A percentile compares a stretch with the other conserved stretches of the same genome.
Evolutionary conservation across 163 green algal genomes (phyloP).

Genomic region (Picocystis sp.): DNA sequence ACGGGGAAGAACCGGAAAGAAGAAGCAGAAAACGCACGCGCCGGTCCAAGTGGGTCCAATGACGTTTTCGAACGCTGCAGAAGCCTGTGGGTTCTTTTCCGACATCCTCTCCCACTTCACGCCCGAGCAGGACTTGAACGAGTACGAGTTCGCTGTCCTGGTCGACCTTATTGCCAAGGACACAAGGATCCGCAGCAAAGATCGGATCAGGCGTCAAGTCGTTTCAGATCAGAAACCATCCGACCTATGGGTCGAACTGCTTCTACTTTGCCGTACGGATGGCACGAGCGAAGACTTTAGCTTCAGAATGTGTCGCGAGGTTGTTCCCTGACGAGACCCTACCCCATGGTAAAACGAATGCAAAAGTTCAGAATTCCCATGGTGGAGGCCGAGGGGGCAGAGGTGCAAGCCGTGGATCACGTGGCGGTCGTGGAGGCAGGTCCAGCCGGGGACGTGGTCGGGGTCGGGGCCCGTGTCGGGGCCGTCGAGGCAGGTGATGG

Average conservation of each 20-base stretch:
- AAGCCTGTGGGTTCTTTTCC: conserved; percentile 16
- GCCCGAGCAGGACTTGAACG: conserved; percentile 20
- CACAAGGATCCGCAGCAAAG: conserved; percentile 26
- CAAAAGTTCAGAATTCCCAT: too few species aligned
- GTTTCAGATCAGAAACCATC: conserved; percentile 22
- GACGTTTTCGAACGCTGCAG: conserved; percentile 14
- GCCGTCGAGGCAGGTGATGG: too few species aligned
- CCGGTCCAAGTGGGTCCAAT: conserved; percentile 25
- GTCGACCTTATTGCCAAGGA: conserved; percentile 27
- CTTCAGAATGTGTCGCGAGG: conserved; percentile 24
- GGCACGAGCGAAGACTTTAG: conserved; percentile 33
- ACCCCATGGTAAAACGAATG: too few species aligned
- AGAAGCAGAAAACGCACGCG: too few species aligned
- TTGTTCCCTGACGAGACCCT: conserved; percentile 13
- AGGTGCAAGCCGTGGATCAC: too few species aligned
- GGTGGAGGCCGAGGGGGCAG: too few species aligned
- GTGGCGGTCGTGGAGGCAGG: too few species aligned
- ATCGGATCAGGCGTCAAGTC: conserved; percentile 17
- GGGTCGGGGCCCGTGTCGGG: too few species aligned
- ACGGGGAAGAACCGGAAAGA: too few species aligned
- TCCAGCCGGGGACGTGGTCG: too few species aligned
- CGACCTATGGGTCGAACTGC: conserved; percentile 15
- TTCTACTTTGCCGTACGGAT: conserved; percentile 23
- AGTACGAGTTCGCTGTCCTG: conserved; percentile 31
- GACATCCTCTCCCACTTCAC: conserved; percentile 8